Base-by-base conservation (phyloP, 2,329 filamentous ascomycete genomes). In the Teratosphaeria viscida region DNA sequence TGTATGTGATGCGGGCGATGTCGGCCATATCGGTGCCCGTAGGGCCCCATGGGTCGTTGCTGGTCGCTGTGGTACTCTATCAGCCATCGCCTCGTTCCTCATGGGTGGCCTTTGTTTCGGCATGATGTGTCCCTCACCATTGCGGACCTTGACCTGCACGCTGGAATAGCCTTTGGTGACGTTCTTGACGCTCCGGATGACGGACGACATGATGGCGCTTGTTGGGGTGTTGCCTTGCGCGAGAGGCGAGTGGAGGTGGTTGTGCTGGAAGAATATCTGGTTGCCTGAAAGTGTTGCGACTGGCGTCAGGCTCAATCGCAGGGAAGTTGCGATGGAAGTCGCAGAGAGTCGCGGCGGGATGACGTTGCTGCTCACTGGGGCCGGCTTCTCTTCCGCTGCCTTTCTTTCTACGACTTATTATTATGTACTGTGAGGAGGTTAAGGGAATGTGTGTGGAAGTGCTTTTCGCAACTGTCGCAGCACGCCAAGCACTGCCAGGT, bases 1-100 rank as follows among this genome's bases (percentile, higher is more conserved):
- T 95, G 79, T 92, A 99, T 56, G 94, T 97, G 81, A 97, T 87
- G 75, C 94, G 90, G 75, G 94, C 91, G 72, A 99, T 96, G 78
- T 99, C 94, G 76, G 89, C 90, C 94, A 99, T 97, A 75, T 99
- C 92, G 61, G 91, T 95, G 62, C 94, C 94, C 52, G 92, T 95
- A 57, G 94, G 94, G 66, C 94, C 94, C 94, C 94, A 99, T 78
- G 92, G 90, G 73, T 97, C 94, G 74, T 99, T 99, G 78, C 92
- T 97, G 63, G 94, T 99, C 64, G 94, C 94, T 97, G 73, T 62
- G 66, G n/a, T 32, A 60, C 62, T 57, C 49, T 8, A 54, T 64
- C 54, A 66, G 66, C 58, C 53, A 34, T 32, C 12, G 26, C 23
- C 52, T 53, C 11, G 10, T 53, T 43, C 16, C 37, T 43, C 37